These are phyloP conservation scores for Xylaria digitata DNA, from an alignment of 2,329 filamentous ascomycete genomes.

Conservation along the genomic window DNA sequence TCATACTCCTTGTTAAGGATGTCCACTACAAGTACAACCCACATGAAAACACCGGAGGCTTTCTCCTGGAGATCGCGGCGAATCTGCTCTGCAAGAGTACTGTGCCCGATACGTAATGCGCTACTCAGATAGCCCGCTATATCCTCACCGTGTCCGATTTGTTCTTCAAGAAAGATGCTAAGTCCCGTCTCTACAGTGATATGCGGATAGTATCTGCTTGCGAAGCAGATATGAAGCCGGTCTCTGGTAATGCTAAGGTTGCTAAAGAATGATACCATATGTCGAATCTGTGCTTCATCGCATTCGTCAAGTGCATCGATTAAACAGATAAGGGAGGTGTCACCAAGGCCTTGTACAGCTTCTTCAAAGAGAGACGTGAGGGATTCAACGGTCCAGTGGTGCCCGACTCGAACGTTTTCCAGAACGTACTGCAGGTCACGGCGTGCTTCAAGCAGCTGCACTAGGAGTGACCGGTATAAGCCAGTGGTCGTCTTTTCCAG, in stretches of 20 bases:
- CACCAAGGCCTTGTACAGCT: constrained; percentile 36
- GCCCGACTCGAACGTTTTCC: constrained; percentile 2
- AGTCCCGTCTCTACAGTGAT: constrained; percentile 48
- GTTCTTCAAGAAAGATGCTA: constrained; percentile 22
- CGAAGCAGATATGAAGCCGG: constrained; percentile 55
- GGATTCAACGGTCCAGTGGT: constrained; percentile 9
- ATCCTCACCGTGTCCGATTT: constrained; percentile 24
- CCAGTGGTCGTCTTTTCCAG: constrained; percentile 60
- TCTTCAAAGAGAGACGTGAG: constrained; percentile 7
- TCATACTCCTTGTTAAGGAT: constrained; percentile 32
- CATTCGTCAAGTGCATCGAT: constrained; percentile 61
- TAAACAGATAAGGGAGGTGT: constrained; percentile 34
- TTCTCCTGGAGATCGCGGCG: constrained; percentile 21
- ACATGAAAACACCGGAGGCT: constrained; percentile 34
- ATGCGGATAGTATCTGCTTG: constrained; percentile 52
- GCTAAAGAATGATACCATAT: constrained; percentile 59
- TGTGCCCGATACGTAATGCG: background rate
- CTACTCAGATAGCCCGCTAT: constrained; percentile 19
- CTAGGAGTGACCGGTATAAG: constrained; percentile 62
- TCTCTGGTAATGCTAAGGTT: constrained; percentile 46
- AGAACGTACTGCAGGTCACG: constrained; percentile 50
- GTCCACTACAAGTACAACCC: constrained; percentile 30
- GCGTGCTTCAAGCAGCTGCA: constrained; percentile 56
- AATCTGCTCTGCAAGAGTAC: constrained; percentile 7
- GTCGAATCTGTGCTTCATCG: constrained; percentile 54